Evolutionary conservation across 1,139 yeast genomes (phyloP), one percentile per base, ranked within the genome.

Genomic region (Saccharomyces uvarum): DNA sequence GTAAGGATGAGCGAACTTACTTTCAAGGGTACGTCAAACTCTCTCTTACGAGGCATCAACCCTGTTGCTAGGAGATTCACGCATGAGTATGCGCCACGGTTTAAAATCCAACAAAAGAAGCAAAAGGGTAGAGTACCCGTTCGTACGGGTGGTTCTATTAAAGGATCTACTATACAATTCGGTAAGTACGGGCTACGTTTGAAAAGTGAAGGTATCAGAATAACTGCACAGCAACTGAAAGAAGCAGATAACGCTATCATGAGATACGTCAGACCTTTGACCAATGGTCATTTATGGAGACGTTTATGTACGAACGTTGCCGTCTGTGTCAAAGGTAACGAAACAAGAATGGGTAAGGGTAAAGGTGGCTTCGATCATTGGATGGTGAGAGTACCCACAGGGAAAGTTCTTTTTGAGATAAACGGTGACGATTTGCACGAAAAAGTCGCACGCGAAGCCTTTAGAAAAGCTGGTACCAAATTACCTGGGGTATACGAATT

Each of bases 261-360:
- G 81, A 81, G 96, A 73, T 84, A 83, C 58, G 83, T 90, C 68
- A 83, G 96, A 71, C 70, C 68, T 13, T 53, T 68, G 57, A 61
- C 51, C 42, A 84, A 84, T 50, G 87, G 88, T 29, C 76, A 81
- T 63, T 76, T 89, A 53, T 84, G 87, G 77, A 84, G 95, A 61
- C 81, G 99, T 66, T 77, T 91, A 59, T 83, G 85, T 51, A 87
- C 97, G 51, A 86, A 88, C 70, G 80, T 89, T 56, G 95, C 98
- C 0, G 96, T 93, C 21, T 91, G 97, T 73, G 83, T 88, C 56
- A 93, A 93, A 75, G 99, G 99, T 76, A 93, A 95, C 72, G 97
- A 93, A 71, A 89, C 97, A 19, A 93, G 99, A 84, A 93, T 93
- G 99, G 99, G 99, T 77, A 93, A 95, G 73, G 99, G 99, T 76